A percentile compares a stretch with the other conserved stretches of the same genome.
Conservation (phyloP, 305 asterid genomes). For the Fraxinus angustifolia region DNA sequence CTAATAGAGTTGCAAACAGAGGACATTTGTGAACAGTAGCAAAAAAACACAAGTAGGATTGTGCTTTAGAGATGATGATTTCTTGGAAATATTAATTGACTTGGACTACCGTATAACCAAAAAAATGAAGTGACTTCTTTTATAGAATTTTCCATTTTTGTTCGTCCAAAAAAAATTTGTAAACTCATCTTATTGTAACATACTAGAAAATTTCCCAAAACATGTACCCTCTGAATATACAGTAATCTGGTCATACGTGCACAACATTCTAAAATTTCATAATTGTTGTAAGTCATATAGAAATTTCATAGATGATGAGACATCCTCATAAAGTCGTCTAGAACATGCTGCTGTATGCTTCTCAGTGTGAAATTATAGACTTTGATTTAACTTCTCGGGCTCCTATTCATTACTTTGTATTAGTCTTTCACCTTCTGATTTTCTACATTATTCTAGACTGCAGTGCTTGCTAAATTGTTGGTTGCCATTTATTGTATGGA, state of each 20-base stretch:
- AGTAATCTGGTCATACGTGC: not conserved
- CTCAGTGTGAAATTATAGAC: not conserved
- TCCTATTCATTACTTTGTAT: constrained; percentile 15
- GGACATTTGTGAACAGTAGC: not conserved
- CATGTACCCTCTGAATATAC: not conserved
- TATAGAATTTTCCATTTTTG: not conserved
- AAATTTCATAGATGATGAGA: not conserved
- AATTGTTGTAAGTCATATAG: not conserved
- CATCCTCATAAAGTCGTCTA: not conserved
- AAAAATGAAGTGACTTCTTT: not conserved
- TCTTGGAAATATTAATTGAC: not conserved
- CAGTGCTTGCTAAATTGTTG: constrained; percentile 21
- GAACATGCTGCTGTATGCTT: not conserved
- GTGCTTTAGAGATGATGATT: not conserved
- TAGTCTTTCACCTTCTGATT: not conserved
- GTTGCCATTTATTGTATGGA: constrained; percentile 18
- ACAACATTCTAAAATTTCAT: not conserved
- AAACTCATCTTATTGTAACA: not conserved
- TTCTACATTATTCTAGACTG: not conserved
- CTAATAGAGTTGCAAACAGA: not conserved
- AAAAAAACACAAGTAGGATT: not conserved
- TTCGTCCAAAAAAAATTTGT: not conserved
- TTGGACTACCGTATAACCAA: not conserved
- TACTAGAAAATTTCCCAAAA: not conserved
- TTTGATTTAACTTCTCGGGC: constrained; percentile 2